Evolutionary conservation across 176 grass and related monocot species (phyloP), one percentile per base, ranked within the genome.

Genomic region (Lolium perenne): DNA sequence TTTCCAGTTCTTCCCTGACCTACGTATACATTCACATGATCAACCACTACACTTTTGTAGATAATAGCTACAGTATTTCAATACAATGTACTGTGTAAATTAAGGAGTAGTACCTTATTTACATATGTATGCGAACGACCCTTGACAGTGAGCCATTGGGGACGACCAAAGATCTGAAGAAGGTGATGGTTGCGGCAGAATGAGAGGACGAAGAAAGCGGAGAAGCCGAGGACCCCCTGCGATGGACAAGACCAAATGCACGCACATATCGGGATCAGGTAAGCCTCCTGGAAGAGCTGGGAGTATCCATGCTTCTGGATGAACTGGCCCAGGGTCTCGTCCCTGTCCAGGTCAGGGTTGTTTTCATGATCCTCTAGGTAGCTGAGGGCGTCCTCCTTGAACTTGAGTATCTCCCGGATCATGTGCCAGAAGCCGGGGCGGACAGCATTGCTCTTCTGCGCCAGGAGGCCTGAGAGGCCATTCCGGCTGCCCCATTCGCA

Each of bases 111-210:
- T 81, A 95, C 96, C 93, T 91, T 95, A 35, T 86, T 89, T 21
- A 98, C 83, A 74, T 98, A 98, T 26, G 81, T 80, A 70, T 95
- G 93, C 0, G 96, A 95, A 11, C 96, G 93, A 16, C 79, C 74
- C 64, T 94, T 98, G 57, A 98, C 91, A 6, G 96, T 98, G 76
- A 98, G 90, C 96, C 91, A 94, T 10, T 98, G 96, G 0, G 96
- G 96, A 0, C 93, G 96, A 10, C 96, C 96, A 29, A 98, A 98
- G 18, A 98, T 83, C 96, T 98, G 93, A 38, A 95, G 89, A 81
- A 95, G 90, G 32, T 98, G 93, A 47, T 98, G 93, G 8, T 98
- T 98, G 17, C 89, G 89, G 73, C 89, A 98, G 45, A 95, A 98
- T 6, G 95, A 95, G 57, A 98, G 91, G 7, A 98, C 95, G 70